These are phyloP conservation scores for Malbranchea cinnamomea DNA, from an alignment of 2,329 filamentous ascomycete species.

Conservation along the genomic window DNA sequence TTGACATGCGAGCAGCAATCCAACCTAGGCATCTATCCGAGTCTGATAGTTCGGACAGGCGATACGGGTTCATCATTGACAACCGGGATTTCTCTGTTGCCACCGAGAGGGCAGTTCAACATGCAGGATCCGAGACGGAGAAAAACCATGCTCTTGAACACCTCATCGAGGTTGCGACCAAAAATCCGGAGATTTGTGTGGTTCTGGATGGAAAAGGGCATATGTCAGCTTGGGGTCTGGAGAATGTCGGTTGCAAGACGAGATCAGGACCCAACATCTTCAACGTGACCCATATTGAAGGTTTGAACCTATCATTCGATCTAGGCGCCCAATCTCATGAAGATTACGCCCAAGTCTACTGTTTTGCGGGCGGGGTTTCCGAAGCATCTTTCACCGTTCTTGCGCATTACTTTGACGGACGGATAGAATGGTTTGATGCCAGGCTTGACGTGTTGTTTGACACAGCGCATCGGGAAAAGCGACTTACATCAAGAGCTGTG, in stretches of 20 bases:
- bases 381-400: slow-evolving; percentile 57
- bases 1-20: slow-evolving; percentile 62
- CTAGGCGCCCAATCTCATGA: slow-evolving; percentile 17
- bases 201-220: slow-evolving; percentile 69
- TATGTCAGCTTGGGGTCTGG: slow-evolving; percentile 85
- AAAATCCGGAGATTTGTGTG: slow-evolving; percentile 73
- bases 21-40: slow-evolving; percentile 36
- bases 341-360: slow-evolving; percentile 54
- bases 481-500: slow-evolving; percentile 47
- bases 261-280: slow-evolving; percentile 57
- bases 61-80: slow-evolving; percentile 71
- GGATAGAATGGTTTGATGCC: slow-evolving; percentile 66
- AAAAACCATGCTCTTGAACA: slow-evolving; percentile 65
- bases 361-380: slow-evolving; percentile 50
- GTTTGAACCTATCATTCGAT: slow-evolving; percentile 30
- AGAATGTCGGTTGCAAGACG: slow-evolving; percentile 62
- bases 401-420: slow-evolving; percentile 71
- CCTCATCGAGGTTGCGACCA: slow-evolving; percentile 71
- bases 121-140: slow-evolving; percentile 39
- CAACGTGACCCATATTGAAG: slow-evolving; percentile 67
- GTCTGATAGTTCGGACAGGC: slow-evolving; percentile 27
- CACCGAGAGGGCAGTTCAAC: slow-evolving; percentile 52
- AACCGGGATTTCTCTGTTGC: slow-evolving; percentile 64
- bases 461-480: slow-evolving; percentile 43
- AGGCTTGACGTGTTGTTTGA: slow-evolving; percentile 70